phyloP scores from a whole-genome alignment of 331 rosid species.

The Acacia concinna region DNA sequence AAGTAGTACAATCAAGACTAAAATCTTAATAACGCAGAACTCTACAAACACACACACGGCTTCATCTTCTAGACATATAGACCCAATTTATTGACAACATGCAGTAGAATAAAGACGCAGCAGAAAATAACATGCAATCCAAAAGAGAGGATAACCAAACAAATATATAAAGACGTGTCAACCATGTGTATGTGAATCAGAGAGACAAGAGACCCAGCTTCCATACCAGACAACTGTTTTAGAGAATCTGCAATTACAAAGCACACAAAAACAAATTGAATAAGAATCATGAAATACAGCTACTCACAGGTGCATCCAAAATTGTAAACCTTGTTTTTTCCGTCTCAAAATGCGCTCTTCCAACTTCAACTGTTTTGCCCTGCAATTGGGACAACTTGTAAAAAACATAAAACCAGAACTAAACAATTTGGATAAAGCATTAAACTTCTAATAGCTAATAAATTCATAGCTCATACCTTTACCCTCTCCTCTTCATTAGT shows the following conservation, averaged over 20 bases:
- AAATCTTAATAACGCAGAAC: not conserved
- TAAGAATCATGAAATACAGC: slow-evolving; percentile 17
- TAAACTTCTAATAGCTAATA: slow-evolving; percentile 2
- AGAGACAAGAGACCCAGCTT: not conserved
- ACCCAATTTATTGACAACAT: not conserved
- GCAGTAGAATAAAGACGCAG: not conserved
- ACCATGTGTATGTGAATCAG: not conserved
- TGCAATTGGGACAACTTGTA: slow-evolving; percentile 35
- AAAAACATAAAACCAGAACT: slow-evolving; percentile 17
- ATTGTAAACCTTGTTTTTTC: slow-evolving; percentile 85
- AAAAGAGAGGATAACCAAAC: not conserved
- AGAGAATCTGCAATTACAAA: slow-evolving; percentile 9
- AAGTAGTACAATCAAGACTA: not conserved
- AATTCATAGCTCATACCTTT: slow-evolving; percentile 56
- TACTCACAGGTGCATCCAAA: slow-evolving; percentile 97
- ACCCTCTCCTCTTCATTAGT: slow-evolving; percentile 95
- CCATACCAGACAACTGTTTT: slow-evolving; percentile 8
- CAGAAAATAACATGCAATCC: not conserved
- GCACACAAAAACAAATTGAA: not conserved
- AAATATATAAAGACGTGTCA: too few species aligned
- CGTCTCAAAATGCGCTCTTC: slow-evolving; percentile 97
- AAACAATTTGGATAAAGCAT: slow-evolving; percentile 10
- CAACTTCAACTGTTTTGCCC: slow-evolving; percentile 99
- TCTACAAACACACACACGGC: not conserved
- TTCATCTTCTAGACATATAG: not conserved